These are phyloP conservation scores for Eutrema yunnanense DNA, from an alignment of 345 rosid species.

Conservation along the genomic window DNA sequence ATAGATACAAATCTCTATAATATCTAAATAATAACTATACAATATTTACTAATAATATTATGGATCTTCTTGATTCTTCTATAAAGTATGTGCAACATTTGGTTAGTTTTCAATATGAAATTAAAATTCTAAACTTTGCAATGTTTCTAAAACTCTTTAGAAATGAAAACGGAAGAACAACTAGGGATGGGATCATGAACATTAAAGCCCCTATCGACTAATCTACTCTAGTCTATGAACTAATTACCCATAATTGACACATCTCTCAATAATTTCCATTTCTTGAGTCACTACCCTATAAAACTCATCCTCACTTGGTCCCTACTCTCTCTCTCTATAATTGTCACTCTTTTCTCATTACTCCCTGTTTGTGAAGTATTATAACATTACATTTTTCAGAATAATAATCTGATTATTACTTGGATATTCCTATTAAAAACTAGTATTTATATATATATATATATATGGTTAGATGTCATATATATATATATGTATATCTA, in stretches of 20 bases:
- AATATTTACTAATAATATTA: too few relatives aligned
- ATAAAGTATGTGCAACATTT: not conserved
- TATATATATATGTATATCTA: not conserved
- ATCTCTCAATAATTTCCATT: not conserved
- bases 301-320: slow-evolving; percentile 12
- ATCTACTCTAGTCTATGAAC: slow-evolving; percentile 13
- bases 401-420: not conserved
- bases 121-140: not conserved
- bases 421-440: not conserved
- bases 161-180: not conserved
- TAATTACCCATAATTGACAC: not conserved
- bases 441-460: not conserved
- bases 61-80: too few relatives aligned
- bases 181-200: not conserved
- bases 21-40: too few relatives aligned
- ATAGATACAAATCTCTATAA: too few relatives aligned
- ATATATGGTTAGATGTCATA: not conserved
- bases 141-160: not conserved
- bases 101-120: not conserved
- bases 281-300: not conserved
- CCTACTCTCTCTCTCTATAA: slow-evolving; percentile 12
- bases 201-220: not conserved
- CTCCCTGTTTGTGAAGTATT: not conserved
- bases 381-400: not conserved
- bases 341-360: not conserved